These are phyloP conservation scores for Gyromitra esculenta DNA, from an alignment of 2,329 filamentous ascomycete species.

Conservation along the genomic window DNA sequence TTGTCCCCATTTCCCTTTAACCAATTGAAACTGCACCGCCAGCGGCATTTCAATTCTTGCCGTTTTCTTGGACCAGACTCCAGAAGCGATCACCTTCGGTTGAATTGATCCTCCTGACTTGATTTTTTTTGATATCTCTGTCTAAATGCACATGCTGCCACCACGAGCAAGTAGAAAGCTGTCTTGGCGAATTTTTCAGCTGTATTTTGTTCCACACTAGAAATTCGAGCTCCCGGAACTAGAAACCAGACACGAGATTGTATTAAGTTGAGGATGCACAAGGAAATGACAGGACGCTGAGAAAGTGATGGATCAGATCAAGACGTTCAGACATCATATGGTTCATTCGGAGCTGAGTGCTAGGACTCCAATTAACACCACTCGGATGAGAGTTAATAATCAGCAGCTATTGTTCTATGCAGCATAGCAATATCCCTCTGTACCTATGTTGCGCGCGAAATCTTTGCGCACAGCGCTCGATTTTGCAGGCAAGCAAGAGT, in stretches of 20 bases:
- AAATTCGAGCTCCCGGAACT: slow-evolving; percentile 23
- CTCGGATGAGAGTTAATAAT: not conserved
- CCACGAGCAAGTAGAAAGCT: slow-evolving; percentile 1
- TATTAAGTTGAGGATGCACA: slow-evolving; percentile 5
- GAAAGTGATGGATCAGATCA: slow-evolving; percentile 34
- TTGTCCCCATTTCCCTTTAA: slow-evolving; percentile 5
- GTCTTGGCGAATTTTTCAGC: slow-evolving; percentile 24
- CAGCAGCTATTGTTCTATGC: not conserved
- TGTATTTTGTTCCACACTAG: slow-evolving; percentile 33
- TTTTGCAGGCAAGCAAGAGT: not conserved
- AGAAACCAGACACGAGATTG: slow-evolving; percentile 29
- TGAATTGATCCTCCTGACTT: not conserved
- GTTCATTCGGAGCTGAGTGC: not conserved
- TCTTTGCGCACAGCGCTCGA: not conserved
- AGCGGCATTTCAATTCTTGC: slow-evolving; percentile 18
- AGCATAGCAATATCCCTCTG: not conserved
- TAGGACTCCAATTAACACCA: slow-evolving; percentile 12
- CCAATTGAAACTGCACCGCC: not conserved
- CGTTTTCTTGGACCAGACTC: slow-evolving; percentile 20
- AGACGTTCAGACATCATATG: not conserved
- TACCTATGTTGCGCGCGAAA: not conserved
- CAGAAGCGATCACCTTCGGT: slow-evolving; percentile 6
- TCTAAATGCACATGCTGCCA: not conserved
- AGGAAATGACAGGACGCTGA: slow-evolving; percentile 7
- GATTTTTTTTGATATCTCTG: not conserved